Evolutionary conservation across 371 early-diverging fungal species (phyloP).

Genomic region (Lichtheimia ornata): DNA sequence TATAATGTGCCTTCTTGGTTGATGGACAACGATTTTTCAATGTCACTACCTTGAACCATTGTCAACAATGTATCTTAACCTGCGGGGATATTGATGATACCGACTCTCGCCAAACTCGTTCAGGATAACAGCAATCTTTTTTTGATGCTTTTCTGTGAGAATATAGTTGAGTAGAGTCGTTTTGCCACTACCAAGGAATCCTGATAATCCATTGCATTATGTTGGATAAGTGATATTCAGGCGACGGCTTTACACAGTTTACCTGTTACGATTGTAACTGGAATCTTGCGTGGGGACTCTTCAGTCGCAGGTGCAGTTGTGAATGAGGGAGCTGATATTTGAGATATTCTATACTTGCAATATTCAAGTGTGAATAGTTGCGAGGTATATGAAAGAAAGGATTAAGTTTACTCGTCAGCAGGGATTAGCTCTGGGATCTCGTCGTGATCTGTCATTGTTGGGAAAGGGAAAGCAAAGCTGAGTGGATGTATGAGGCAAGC

Average conservation of each 20-base stretch:
- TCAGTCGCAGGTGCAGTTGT: conserved; percentile 12
- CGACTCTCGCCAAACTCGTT: conserved; percentile 82
- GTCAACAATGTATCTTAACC: not conserved
- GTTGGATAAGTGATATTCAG: not conserved
- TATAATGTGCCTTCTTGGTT: conserved; percentile 78
- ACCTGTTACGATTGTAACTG: conserved; percentile 77
- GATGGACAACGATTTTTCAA: conserved; percentile 89
- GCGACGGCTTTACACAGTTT: not conserved
- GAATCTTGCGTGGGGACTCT: conserved; percentile 51
- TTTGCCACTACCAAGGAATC: conserved; percentile 93
- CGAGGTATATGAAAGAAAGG: not conserved
- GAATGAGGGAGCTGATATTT: not conserved
- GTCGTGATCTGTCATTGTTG: conserved; percentile 36
- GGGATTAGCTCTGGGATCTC: conserved; percentile 62
- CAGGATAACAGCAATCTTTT: conserved; percentile 94
- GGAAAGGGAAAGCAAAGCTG: no score
- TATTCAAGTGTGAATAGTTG: not conserved
- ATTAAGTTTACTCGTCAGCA: conserved; percentile 13
- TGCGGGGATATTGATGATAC: not conserved
- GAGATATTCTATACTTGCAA: not conserved
- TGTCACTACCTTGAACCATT: conserved; percentile 71
- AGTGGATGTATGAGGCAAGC: no score
- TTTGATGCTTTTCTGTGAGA: conserved; percentile 87
- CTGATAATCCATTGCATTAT: conserved; percentile 21
- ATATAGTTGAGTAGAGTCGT: conserved; percentile 92